phyloP scores from a whole-genome alignment of 495 filamentous ascomycete species.

The Letharia columbiana region DNA sequence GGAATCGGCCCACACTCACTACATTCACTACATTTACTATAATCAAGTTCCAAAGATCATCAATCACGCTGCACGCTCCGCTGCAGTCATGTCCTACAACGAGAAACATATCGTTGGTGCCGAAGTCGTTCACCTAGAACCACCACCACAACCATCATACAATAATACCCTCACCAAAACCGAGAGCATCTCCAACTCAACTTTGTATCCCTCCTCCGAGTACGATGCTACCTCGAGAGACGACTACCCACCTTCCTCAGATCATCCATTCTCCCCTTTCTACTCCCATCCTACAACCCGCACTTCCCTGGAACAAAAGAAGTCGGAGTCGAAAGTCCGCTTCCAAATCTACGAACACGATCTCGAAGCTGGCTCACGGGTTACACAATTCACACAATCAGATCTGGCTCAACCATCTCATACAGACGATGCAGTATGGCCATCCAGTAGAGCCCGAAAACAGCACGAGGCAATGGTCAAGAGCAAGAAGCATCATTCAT shows the following conservation, averaged over 20 bases:
- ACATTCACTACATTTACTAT: neutral
- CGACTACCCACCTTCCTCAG: conserved; percentile 13
- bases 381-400: conserved; percentile 1
- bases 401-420: neutral
- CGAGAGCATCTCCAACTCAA: conserved; percentile 12
- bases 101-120: conserved; percentile 17
- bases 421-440: conserved; percentile 17
- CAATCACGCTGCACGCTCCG: neutral
- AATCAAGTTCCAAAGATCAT: neutral
- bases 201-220: conserved; percentile 14
- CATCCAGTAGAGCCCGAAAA: conserved; percentile 4
- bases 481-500: conserved; percentile 11
- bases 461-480: conserved; percentile 6
- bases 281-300: conserved; percentile 24
- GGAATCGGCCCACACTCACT: neutral
- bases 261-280: conserved; percentile 23
- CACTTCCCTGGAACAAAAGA: conserved; percentile 24
- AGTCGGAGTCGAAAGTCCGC: conserved; percentile 21
- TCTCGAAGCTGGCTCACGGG: conserved; percentile 14
- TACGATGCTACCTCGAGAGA: neutral
- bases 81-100: conserved; percentile 1
- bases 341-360: conserved; percentile 17
- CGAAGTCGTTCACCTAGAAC: conserved; percentile 9
- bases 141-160: neutral
- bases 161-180: neutral